phyloP scores from a whole-genome alignment of 805 yeast species.

The Candida mattraensis region DNA sequence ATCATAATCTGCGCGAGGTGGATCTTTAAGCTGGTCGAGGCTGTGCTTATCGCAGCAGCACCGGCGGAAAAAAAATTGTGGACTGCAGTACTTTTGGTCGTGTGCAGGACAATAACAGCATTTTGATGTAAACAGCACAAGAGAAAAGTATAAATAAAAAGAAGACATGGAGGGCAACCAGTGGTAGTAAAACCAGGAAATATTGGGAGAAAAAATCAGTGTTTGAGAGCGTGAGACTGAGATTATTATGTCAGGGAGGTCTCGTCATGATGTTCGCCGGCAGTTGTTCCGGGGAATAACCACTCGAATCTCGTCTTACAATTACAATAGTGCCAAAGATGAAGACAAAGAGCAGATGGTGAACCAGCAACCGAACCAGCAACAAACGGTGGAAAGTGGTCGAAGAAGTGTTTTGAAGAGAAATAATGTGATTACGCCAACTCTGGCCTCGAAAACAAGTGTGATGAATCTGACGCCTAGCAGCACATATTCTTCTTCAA shows the following conservation, averaged over 20 bases:
- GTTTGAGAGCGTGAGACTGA: neutral
- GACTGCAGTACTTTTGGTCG: too few relatives aligned
- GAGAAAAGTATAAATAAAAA: neutral
- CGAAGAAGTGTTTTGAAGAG: slow-evolving; percentile 16
- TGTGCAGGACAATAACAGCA: slow-evolving; percentile 5
- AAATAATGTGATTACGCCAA: slow-evolving; percentile 25
- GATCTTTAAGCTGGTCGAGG: slow-evolving; percentile 9
- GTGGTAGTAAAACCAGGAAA: slow-evolving; percentile 1
- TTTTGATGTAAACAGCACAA: too few relatives aligned
- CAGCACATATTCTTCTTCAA: slow-evolving; percentile 24
- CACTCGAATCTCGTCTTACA: slow-evolving; percentile 29
- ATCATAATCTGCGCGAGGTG: slow-evolving; percentile 15
- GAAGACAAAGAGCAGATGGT: slow-evolving; percentile 19
- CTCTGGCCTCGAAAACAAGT: slow-evolving; percentile 20
- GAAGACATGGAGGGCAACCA: too few relatives aligned
- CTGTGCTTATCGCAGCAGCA: too few relatives aligned
- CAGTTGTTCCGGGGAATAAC: slow-evolving; percentile 37
- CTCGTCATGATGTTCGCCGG: slow-evolving; percentile 33
- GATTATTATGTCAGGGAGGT: slow-evolving; percentile 22
- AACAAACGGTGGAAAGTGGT: slow-evolving; percentile 10
- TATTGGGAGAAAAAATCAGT: slow-evolving; percentile 1
- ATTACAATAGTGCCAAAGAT: slow-evolving; percentile 15
- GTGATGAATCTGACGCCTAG: slow-evolving; percentile 22
- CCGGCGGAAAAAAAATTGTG: too few relatives aligned
- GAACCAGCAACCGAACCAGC: slow-evolving; percentile 10